Conservation (phyloP, 306 rosid genomes). For the Elaeagnus macrophylla region DNA sequence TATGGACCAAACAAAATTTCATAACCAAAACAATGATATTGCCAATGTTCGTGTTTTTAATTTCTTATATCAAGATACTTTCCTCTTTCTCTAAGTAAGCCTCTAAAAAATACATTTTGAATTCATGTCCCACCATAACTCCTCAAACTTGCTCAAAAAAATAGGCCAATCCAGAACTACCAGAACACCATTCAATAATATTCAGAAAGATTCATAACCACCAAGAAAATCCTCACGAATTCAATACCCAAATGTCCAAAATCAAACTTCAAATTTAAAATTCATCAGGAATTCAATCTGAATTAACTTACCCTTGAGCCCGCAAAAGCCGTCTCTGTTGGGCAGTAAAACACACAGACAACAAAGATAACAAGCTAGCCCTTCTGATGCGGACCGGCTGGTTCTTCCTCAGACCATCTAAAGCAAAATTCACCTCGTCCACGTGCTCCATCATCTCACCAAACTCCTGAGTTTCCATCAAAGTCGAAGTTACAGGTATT, state of each 20-base stretch:
- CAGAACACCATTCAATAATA: neutral
- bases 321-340: constrained; percentile 84
- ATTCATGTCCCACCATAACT: neutral
- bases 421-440: constrained; percentile 90
- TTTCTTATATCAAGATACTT: too few relatives aligned
- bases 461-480: constrained; percentile 99
- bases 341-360: constrained; percentile 66
- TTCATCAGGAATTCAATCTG: neutral
- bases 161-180: neutral
- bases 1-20: too few relatives aligned
- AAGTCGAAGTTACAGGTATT: constrained; percentile 65
- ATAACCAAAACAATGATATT: too few relatives aligned
- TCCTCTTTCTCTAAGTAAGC: neutral
- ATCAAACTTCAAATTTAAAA: constrained; percentile 4
- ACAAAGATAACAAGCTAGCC: constrained; percentile 69
- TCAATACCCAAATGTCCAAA: neutral
- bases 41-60: too few relatives aligned
- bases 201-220: constrained; percentile 6
- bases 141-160: neutral
- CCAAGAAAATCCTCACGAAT: constrained; percentile 1
- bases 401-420: constrained; percentile 76
- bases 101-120: neutral
- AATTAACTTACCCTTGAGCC: constrained; percentile 67
- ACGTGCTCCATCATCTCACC: constrained; percentile 99
- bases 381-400: constrained; percentile 93